phyloP scores from a whole-genome alignment of 2,329 filamentous ascomycete genomes.

The Elsinoe fawcettii region DNA sequence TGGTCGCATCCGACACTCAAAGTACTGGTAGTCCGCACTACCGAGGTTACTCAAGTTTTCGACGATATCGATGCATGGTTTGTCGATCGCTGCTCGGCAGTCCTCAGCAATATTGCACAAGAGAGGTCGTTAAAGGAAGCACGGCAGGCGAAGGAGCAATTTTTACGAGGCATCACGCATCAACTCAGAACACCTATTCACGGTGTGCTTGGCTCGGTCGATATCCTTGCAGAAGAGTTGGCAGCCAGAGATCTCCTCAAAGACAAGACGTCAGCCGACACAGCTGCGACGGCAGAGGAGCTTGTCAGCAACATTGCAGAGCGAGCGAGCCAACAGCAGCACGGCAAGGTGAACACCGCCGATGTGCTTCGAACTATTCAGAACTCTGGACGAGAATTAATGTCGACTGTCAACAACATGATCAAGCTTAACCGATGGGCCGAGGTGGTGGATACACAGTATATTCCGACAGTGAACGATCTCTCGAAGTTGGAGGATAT shows the following conservation, averaged over 20 bases:
- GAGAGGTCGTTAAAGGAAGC: conserved; percentile 35
- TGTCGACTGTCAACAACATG: conserved; percentile 40
- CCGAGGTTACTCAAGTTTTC: conserved; percentile 37
- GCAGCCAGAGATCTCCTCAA: conserved; percentile 22
- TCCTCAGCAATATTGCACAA: conserved; percentile 35
- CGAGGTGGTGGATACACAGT: conserved; percentile 25
- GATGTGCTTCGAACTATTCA: conserved; percentile 33
- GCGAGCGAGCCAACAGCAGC: conserved; percentile 33
- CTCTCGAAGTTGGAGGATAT: conserved; percentile 29
- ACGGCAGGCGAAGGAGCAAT: conserved; percentile 38
- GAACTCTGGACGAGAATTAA: conserved; percentile 36
- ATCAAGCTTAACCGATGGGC: conserved; percentile 38
- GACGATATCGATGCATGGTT: conserved; percentile 44
- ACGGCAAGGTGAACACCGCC: conserved; percentile 16
- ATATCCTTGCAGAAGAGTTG: conserved; percentile 38
- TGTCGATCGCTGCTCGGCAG: conserved; percentile 33
- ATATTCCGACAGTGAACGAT: conserved; percentile 24
- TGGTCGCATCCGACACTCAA: conserved; percentile 28
- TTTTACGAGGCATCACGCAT: conserved; percentile 41
- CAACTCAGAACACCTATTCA: conserved; percentile 44
- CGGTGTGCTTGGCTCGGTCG: conserved; percentile 37
- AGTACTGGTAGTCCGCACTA: conserved; percentile 35
- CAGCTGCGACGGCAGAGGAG: conserved; percentile 14
- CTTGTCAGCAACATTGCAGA: conserved; percentile 32
- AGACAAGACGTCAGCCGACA: conserved; percentile 15